Evolutionary conservation across 2,329 filamentous ascomycete genomes (phyloP), one percentile per base, ranked within the genome.

Genomic region (Fusarium nanum): DNA sequence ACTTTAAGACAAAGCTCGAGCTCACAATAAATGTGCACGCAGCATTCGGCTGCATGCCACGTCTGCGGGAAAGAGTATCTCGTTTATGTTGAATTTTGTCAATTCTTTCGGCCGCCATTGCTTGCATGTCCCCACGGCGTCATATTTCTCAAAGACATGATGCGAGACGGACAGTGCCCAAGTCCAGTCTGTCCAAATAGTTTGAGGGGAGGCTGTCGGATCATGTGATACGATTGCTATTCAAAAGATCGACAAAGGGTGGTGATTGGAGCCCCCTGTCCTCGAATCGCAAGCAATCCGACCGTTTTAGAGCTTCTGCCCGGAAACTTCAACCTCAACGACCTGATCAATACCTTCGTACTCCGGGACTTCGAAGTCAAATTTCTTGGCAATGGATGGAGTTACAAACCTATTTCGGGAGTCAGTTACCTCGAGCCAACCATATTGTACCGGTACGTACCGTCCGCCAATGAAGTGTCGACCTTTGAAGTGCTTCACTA

Each of bases 381-480:
- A 99, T 81, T 96, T 98, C 73, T 91, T 87, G 34, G 93, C 92
- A 75, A 98, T 89, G 54, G 86, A 85, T 56, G 89, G 88, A 22
- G 92, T 89, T 76, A 99, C 86, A 76, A 99, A 99, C 64, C 93
- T 92, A 72, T 49, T 34, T 32, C 23, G 10, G 34, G 14, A 5
- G 59, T 77, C 58, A 77, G 70, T 44, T 20, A 34, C 56, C 41
- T 64, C 18, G 40, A 42, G 23, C 27, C 44, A 44, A 49, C 7
- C 47, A 27, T 41, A 34, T 42, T 27, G 32, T 30, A 32, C 34
- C 53, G 64, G 74, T 76, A 81, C 85, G 76, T 82, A 92, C 87
- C 93, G 85, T 57, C 96, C 96, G 10, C 96, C 96, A 58, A 99
- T 81, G 76, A 98, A 99, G 83, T 99, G 96, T 48, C 93, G 88